phyloP scores from a whole-genome alignment of 2,329 filamentous ascomycete species.

The Stromatinia cepivora region DNA sequence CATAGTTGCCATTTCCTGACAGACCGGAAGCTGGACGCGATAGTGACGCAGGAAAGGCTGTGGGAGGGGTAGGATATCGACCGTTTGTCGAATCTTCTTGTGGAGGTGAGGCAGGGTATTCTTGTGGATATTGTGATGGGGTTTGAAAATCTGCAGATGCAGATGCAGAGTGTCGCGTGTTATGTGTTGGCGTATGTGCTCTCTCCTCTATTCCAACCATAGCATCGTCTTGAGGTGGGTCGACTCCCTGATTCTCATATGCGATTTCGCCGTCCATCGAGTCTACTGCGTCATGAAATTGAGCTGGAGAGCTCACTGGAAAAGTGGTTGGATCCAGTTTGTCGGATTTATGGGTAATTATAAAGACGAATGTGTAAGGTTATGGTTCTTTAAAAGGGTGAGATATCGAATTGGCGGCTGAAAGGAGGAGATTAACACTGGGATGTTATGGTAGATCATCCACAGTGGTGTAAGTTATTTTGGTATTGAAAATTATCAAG shows the following conservation, averaged over 20 bases:
- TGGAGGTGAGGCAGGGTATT: constrained; percentile 35
- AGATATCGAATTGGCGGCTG: constrained; percentile 23
- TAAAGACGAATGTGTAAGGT: constrained; percentile 11
- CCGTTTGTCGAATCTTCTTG: constrained; percentile 35
- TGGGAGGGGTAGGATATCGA: constrained; percentile 41
- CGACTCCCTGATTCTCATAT: constrained; percentile 38
- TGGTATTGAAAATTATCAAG: constrained; percentile 11
- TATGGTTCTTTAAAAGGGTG: constrained; percentile 24
- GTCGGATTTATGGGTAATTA: constrained; percentile 30
- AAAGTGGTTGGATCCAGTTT: constrained; percentile 56
- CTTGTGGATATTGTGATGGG: constrained; percentile 36
- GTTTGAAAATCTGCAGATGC: constrained; percentile 41
- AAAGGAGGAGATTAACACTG: constrained; percentile 24
- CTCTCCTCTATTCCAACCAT: constrained; percentile 39
- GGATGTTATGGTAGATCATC: constrained; percentile 25
- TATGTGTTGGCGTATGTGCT: constrained; percentile 38
- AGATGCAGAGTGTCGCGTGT: constrained; percentile 38
- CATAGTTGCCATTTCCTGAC: constrained; percentile 39
- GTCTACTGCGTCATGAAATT: constrained; percentile 55
- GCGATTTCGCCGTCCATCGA: constrained; percentile 52
- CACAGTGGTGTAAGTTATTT: constrained; percentile 17
- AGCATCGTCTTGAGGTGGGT: constrained; percentile 34
- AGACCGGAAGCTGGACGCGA: constrained; percentile 41
- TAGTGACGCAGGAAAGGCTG: constrained; percentile 38
- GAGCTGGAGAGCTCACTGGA: constrained; percentile 52